A percentile compares a stretch with the other conserved stretches of the same genome.
phyloP scores from a whole-genome alignment of 345 rosid species.

The Pistacia vera region DNA sequence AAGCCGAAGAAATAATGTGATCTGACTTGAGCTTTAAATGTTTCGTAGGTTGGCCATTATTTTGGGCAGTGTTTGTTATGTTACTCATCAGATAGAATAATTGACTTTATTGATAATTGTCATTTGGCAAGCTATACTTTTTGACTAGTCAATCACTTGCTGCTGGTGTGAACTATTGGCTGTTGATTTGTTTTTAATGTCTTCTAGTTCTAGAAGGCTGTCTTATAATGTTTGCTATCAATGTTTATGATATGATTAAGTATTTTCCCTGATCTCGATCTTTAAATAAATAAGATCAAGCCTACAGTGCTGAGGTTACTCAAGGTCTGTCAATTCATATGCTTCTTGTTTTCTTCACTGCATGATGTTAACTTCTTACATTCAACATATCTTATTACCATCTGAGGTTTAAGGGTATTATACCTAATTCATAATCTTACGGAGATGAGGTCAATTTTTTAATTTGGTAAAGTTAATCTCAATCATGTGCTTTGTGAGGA shows the following conservation, averaged over 20 bases:
- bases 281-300: background rate
- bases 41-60: background rate
- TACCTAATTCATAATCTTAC: background rate
- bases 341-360: too few relatives aligned
- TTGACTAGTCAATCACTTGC: background rate
- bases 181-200: too few relatives aligned
- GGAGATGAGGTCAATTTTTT: background rate
- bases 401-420: too few relatives aligned
- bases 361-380: too few relatives aligned
- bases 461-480: background rate
- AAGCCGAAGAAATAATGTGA: background rate
- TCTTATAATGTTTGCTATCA: background rate
- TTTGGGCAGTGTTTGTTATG: background rate
- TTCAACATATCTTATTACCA: too few relatives aligned
- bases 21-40: background rate
- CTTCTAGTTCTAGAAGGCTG: background rate
- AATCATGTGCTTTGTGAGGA: background rate
- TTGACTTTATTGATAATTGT: too few relatives aligned
- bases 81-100: too few relatives aligned
- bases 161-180: background rate
- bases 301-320: background rate
- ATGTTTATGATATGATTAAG: background rate
- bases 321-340: too few relatives aligned
- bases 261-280: background rate
- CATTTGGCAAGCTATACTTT: background rate